A percentile compares a stretch with the other conserved stretches of the same genome.
These are phyloP conservation scores for Mycena alexandri DNA, from an alignment of 768 basidiomycete species.

Conservation along the genomic window DNA sequence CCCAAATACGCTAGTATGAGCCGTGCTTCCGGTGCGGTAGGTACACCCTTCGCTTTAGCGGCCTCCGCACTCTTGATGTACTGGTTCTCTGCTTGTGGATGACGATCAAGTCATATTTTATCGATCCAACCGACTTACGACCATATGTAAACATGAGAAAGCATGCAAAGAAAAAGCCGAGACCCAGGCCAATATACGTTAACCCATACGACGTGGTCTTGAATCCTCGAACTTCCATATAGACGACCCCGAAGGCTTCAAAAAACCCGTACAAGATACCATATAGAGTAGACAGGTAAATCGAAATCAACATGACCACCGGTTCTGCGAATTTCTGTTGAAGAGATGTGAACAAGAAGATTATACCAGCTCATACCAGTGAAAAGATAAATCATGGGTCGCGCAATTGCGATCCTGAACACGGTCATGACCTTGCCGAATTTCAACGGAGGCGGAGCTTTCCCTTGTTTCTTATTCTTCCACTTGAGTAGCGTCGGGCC, in stretches of 20 bases:
- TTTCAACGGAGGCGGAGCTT: slow-evolving; percentile 8
- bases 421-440: slow-evolving; percentile 23
- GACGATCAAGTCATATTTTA: too few species aligned
- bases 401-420: slow-evolving; percentile 21
- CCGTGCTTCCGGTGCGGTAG: slow-evolving; percentile 31
- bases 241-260: slow-evolving; percentile 33
- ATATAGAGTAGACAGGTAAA: slow-evolving; percentile 34
- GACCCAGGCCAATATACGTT: slow-evolving; percentile 35
- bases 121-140: slow-evolving; percentile 20
- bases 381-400: slow-evolving; percentile 34
- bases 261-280: slow-evolving; percentile 37
- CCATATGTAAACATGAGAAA: slow-evolving; percentile 18
- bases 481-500: slow-evolving; percentile 34
- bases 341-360: neutral
- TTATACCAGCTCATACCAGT: slow-evolving; percentile 15
- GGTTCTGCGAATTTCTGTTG: slow-evolving; percentile 22
- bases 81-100: slow-evolving; percentile 9
- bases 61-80: slow-evolving; percentile 22
- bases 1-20: slow-evolving; percentile 24
- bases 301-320: slow-evolving; percentile 35
- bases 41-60: slow-evolving; percentile 19
- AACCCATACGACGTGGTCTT: slow-evolving; percentile 29
- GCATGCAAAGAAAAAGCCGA: slow-evolving; percentile 31
- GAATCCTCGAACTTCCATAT: slow-evolving; percentile 32
- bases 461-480: slow-evolving; percentile 22